Evolutionary conservation across 2,329 filamentous ascomycete species (phyloP), one percentile per base, ranked within the genome.

Genomic region (Fusarium praegraminearum): DNA sequence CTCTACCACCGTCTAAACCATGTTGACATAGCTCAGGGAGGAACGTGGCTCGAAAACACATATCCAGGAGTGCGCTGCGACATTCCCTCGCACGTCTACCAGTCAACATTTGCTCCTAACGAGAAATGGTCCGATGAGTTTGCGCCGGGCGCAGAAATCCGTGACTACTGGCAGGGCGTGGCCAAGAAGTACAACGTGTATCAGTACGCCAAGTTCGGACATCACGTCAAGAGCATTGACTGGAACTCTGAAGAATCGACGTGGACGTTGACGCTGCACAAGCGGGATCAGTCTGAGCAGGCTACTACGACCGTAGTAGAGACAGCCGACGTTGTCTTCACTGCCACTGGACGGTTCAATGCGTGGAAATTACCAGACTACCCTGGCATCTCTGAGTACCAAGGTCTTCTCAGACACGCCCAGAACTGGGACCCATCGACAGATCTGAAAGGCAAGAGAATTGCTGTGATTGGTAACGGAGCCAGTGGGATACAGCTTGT

Each of bases 91-190:
- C 88, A 91, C 75, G 88, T n/a, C 7, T 93, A 93, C 70, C 90
- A 92, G 72, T 86, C 86, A 9, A 88, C 87, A 0, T 92, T 91
- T 76, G 82, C 83, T 8, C 89, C 89, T 1, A 92, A 92, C 59
- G 85, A 84, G 0, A 82, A 91, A 67, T 93, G 91, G 91, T 84
- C 84, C 0, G 87, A 91, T 70, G 83, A 89, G 63, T 93, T 91
- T 73, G 87, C 90, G 0, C 85, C 86, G 47, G 90, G 90, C 1
- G 75, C 80, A 5, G 91, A 93, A 75, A 93, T 93, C 57, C 79
- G 83, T 11, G 82, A 86, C 13, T 93, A 93, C 75, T 89, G 89
- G 87, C 83, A 90, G 69, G 76, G 77, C 0, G 76, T 91, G 5
- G 89, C 89, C 0, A 80, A 80, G 16, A 90, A 92, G 71, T 85